Base-by-base conservation (phyloP, 306 rosid species). In the Bauhinia variegata region DNA sequence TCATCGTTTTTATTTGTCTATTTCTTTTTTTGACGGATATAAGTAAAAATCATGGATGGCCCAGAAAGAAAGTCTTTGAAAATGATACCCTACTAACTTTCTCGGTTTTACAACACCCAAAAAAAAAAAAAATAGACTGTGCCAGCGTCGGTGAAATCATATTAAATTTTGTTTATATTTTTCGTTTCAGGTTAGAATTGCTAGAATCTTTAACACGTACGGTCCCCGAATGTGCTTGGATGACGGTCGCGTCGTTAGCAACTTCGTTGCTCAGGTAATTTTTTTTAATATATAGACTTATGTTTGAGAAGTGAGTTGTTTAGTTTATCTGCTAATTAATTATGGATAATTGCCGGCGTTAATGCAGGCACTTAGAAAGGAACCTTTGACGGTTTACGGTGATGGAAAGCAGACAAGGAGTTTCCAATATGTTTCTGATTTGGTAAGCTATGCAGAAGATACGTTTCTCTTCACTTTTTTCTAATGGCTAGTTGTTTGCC, bases 401-500 rank as follows among this genome's bases (percentile, higher is more conserved):
- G 99, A 93, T 79, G 99, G 99, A 65, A 90, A 93, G 84, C 99
- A 90, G 81, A 93, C 99, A 19, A 86, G 99, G 86, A 93, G 99
- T 80, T 93, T 93, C 90, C 99, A 93, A 60, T 93, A 84, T 74
- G 99, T 93, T 56, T 93, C 99, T 83, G 99, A 93, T 81, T 82
- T 93, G 89, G 99, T 87, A 85, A 85, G 85, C 23, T 14, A 3
- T 5, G 28, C 28, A 0, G 4, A 8, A 43, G 30, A 57, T 53
- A 59, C 54, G 9, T 30, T 58, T 69, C 18, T 62, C 41, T 28
- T 54, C 7, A 12, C 32, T 51, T 31, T 8, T 16, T 14, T 30
- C 8, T 28, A 46, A 18, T 54, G 31, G 51, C 50, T n/a, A 17
- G 47, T 65, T 6, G 41, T 63, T 47, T 51, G 9, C 52, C 42